phyloP scores from a whole-genome alignment of 2,329 filamentous ascomycete genomes.

The Alternaria rosae region DNA sequence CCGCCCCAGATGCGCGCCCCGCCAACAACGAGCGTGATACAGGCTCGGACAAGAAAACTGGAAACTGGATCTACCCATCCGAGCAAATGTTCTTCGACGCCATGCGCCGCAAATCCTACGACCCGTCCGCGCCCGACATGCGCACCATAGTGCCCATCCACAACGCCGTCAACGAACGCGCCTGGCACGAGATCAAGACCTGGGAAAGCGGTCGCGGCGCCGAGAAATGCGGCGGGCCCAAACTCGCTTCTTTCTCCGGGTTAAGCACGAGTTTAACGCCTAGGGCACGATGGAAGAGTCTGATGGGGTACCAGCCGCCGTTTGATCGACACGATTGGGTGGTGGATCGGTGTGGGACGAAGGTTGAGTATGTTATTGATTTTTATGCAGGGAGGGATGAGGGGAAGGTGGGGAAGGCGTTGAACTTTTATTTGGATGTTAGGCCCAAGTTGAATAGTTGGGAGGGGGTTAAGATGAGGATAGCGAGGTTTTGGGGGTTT shows the following conservation, averaged over 20 bases:
- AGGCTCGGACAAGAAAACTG: conserved; percentile 68
- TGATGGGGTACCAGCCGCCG: conserved; percentile 86
- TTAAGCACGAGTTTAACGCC: conserved; percentile 72
- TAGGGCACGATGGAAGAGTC: conserved; percentile 79
- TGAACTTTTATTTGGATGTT: conserved; percentile 72
- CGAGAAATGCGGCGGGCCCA: conserved; percentile 77
- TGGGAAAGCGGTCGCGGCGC: conserved; percentile 78
- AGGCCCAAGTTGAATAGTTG: conserved; percentile 70
- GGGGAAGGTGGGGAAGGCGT: conserved; percentile 52
- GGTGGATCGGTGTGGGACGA: conserved; percentile 85
- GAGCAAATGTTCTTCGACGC: conserved; percentile 99
- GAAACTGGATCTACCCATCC: conserved; percentile 97
- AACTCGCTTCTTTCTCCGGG: conserved; percentile 83
- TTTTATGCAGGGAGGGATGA: conserved; percentile 82
- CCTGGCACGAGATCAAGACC: conserved; percentile 87
- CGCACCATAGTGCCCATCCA: conserved; percentile 93
- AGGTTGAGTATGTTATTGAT: conserved; percentile 95
- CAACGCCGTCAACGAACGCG: conserved; percentile 97
- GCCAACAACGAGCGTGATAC: conserved; percentile 80
- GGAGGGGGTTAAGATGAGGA: conserved; percentile 67
- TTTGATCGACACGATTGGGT: conserved; percentile 99
- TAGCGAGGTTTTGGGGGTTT: conserved; percentile 56
- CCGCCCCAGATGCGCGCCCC: conserved; percentile 42
- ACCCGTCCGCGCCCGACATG: conserved; percentile 77
- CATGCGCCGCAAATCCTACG: conserved; percentile 88